Evolutionary conservation across 2,329 filamentous ascomycete species (phyloP).

Genomic region (Colletotrichum sp.): DNA sequence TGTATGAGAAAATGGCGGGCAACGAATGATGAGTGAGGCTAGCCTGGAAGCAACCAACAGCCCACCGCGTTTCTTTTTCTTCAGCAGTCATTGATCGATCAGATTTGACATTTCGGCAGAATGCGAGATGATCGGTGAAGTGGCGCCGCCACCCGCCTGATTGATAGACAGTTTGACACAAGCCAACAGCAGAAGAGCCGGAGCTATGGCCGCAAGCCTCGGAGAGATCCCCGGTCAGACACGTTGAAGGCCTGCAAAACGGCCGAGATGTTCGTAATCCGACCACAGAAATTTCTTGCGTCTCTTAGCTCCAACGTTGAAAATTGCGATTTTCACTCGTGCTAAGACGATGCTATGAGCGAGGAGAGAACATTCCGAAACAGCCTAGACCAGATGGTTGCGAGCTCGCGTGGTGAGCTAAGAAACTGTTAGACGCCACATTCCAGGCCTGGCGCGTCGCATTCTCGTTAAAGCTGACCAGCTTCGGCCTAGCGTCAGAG

Average conservation of each 20-base stretch:
- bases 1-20: not conserved
- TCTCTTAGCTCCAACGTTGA: not conserved
- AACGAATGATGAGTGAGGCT: not conserved
- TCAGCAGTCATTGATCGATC: not conserved
- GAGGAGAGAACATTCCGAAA: not conserved
- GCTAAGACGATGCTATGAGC: not conserved
- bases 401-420: not conserved
- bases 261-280: not conserved
- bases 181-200: not conserved
- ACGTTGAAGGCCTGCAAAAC: not conserved
- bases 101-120: not conserved
- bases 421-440: not conserved
- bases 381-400: not conserved
- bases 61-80: not conserved
- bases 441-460: not conserved
- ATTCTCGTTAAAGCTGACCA: not conserved
- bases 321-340: not conserved
- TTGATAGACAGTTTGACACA: not conserved
- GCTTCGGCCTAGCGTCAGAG: not conserved
- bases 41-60: not conserved
- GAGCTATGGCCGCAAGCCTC: not conserved
- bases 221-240: not conserved
- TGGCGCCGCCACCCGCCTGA: conserved; percentile 9
- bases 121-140: not conserved
- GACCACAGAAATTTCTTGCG: not conserved